A percentile compares a stretch with the other conserved stretches of the same genome.
Conservation (phyloP, 2,329 filamentous ascomycete species). For the Cladophialophora bantiana region DNA sequence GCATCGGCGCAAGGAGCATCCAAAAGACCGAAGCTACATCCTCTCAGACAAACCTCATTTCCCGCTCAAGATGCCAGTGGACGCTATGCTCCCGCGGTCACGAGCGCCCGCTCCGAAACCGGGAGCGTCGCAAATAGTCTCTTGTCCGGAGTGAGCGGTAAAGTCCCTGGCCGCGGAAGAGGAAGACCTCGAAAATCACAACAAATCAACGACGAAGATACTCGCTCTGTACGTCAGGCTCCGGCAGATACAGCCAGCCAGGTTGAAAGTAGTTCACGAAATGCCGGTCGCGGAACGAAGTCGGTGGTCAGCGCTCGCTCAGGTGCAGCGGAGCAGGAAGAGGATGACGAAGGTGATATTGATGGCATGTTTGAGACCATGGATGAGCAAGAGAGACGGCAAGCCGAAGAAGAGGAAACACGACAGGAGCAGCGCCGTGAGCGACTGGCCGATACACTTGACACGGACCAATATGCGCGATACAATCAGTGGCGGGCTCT, state of each 20-base stretch:
- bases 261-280: conserved; percentile 25
- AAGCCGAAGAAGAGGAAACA: conserved; percentile 37
- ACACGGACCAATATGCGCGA: conserved; percentile 34
- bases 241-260: conserved; percentile 27
- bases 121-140: conserved; percentile 38
- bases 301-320: conserved; percentile 37
- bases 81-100: conserved; percentile 29
- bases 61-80: conserved; percentile 41
- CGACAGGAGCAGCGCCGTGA: conserved; percentile 35
- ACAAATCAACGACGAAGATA: conserved; percentile 37
- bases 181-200: conserved; percentile 40
- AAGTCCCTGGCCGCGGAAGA: conserved; percentile 35
- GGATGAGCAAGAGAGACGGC: conserved; percentile 36
- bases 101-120: conserved; percentile 40
- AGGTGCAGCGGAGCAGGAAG: conserved; percentile 39
- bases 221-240: conserved; percentile 24
- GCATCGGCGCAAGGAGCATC: conserved; percentile 45
- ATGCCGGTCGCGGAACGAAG: conserved; percentile 28
- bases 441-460: conserved; percentile 35
- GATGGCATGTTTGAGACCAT: conserved; percentile 38
- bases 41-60: conserved; percentile 57
- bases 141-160: conserved; percentile 35
- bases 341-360: conserved; percentile 40
- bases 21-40: conserved; percentile 47
- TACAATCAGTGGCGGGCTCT: conserved; percentile 36